phyloP scores from a whole-genome alignment of 148 eudicot genomes.

The Chenopodium berlandieri region DNA sequence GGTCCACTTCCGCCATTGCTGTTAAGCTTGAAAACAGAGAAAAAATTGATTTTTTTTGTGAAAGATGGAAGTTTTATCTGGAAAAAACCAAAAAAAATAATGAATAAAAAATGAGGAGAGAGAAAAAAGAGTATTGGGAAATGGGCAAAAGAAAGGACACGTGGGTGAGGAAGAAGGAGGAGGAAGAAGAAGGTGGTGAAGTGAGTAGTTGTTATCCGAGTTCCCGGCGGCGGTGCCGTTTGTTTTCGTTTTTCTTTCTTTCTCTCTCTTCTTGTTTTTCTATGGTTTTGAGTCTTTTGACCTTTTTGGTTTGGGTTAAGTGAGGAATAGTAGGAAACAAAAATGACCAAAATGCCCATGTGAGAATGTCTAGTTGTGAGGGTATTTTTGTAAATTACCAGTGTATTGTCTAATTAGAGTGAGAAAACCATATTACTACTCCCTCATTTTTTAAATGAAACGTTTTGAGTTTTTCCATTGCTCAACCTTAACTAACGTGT shows the following conservation, averaged over 20 bases:
- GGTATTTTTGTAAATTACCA: background rate
- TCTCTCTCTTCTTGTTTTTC: background rate
- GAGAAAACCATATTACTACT: no score
- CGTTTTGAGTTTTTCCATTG: no score
- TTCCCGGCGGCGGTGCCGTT: slow-evolving; percentile 3
- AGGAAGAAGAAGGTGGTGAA: background rate
- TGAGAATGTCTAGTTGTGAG: background rate
- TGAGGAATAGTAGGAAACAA: no score
- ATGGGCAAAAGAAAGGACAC: background rate
- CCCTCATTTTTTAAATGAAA: no score
- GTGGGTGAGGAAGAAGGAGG: background rate
- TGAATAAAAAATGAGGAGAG: background rate
- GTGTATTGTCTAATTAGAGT: no score
- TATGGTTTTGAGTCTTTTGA: no score
- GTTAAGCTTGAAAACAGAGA: background rate
- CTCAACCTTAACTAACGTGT: no score
- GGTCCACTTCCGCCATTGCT: slow-evolving; percentile 15
- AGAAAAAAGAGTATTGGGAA: no score
- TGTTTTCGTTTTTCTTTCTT: background rate
- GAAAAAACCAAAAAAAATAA: background rate
- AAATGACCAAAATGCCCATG: background rate
- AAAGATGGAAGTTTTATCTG: background rate
- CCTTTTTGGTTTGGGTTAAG: no score
- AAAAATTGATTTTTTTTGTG: background rate
- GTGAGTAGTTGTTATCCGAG: background rate